Base-by-base conservation (phyloP, 768 basidiomycete species). In the Clitopilus hobsonii region DNA sequence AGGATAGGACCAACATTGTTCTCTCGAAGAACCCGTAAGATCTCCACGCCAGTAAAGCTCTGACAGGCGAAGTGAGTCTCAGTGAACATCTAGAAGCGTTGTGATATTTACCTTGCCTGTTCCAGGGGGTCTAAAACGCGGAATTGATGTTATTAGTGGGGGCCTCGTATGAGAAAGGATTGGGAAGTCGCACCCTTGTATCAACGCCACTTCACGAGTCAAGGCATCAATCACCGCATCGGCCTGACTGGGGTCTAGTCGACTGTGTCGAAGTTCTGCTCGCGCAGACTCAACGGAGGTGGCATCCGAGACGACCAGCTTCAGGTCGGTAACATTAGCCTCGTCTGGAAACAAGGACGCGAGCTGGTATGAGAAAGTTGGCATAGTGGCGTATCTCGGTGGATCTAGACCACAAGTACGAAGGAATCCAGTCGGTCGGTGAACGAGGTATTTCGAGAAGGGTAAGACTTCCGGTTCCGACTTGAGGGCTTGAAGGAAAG, bases 1-100 rank as follows among this genome's bases (percentile, higher is more conserved):
- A 78, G 61, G 51, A 88, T 83, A 0, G 81, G 86, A 1, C 72
- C 68, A 51, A 84, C 66, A 18, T 45, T 6, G 18, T 10, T 73
- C 57, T 61, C 80, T 83, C 1, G 65, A n/a, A 91, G 70, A 5
- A 89, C 80, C 0, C 86, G 81, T 7, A 91, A 63, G 14, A 91
- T 73, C 63, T 91, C 86, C 4, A 84, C 77, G 0, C 84, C 87
- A 2, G 85, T 87, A 60, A 75, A 89, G 23, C 80, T 84, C 84
- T 87, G 57, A 47, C 22, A 51, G 52, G 29, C 1, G 53, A 58
- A 18, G 24, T 23, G 56, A 8, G 20, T 53, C 16, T 32, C 24
- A 54, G 55, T n/a, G 51, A 22, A 24, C 5, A 32, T 8, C 16
- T 11, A 2, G 22, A 8, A 8, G 14, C 16, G 10, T 45, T 25